Conservation (phyloP, 345 rosid species). For the Hibiscus mutabilis region DNA sequence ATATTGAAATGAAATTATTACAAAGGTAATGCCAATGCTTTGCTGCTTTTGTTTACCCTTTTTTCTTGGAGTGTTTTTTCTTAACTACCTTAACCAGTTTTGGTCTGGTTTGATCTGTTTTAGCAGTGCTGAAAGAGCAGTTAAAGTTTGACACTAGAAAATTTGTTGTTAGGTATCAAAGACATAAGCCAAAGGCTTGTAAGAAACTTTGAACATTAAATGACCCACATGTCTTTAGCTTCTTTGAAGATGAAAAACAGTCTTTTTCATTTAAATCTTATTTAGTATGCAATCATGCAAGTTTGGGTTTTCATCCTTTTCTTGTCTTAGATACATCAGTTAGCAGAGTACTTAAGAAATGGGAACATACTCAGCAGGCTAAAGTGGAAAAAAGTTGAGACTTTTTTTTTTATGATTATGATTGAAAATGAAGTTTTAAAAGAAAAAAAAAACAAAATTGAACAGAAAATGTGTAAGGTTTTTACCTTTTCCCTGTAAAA, state of each 20-base stretch:
- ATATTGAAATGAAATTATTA: not conserved
- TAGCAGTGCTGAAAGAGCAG: not conserved
- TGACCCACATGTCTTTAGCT: conserved; percentile 3
- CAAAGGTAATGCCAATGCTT: not conserved
- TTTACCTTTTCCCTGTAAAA: no score
- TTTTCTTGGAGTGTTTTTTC: not conserved
- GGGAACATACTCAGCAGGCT: not conserved
- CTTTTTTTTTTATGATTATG: conserved; percentile 18
- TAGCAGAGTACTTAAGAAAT: not conserved
- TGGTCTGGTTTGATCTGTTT: not conserved
- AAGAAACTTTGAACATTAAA: conserved; percentile 10
- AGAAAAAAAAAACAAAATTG: not conserved
- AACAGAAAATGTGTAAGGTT: not conserved
- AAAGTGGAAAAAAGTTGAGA: not conserved
- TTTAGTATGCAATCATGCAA: no score
- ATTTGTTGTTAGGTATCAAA: not conserved
- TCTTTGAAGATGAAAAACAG: conserved; percentile 4
- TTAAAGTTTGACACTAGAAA: not conserved
- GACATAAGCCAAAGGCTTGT: conserved; percentile 4
- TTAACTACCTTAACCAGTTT: conserved; percentile 11
- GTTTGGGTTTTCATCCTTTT: not conserved
- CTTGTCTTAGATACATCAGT: not conserved
- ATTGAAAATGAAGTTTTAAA: conserved; percentile 21
- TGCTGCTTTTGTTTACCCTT: not conserved
- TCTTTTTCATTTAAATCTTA: conserved; percentile 6